phyloP scores from a whole-genome alignment of 2,329 filamentous ascomycete genomes.

The Hysterium pulicare region DNA sequence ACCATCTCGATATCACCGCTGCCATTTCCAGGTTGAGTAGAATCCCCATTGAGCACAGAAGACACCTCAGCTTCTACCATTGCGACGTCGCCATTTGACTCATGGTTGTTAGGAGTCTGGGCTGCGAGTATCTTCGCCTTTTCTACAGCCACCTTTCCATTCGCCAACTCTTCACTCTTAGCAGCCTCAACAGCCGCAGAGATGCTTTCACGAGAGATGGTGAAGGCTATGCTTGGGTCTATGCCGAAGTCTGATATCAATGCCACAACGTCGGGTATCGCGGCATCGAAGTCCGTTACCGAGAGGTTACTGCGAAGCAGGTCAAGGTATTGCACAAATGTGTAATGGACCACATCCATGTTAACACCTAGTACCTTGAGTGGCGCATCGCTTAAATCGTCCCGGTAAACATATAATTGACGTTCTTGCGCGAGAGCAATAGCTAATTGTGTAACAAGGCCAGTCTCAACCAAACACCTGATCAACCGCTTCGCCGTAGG shows the following conservation, averaged over 20 bases:
- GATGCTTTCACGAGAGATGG: constrained; percentile 74
- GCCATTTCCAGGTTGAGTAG: not conserved
- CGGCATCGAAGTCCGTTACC: constrained; percentile 70
- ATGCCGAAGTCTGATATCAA: constrained; percentile 78
- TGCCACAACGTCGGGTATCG: constrained; percentile 70
- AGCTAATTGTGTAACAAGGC: constrained; percentile 77
- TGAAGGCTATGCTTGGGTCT: constrained; percentile 77
- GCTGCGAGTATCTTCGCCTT: constrained; percentile 24
- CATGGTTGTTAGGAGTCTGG: constrained; percentile 10
- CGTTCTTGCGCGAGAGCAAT: constrained; percentile 88
- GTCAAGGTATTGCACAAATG: constrained; percentile 84
- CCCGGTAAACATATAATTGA: constrained; percentile 76
- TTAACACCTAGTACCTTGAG: constrained; percentile 87
- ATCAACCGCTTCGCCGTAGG: constrained; percentile 77
- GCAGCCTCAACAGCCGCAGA: constrained; percentile 40
- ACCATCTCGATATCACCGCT: constrained; percentile 28
- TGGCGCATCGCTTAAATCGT: constrained; percentile 69
- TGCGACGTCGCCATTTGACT: constrained; percentile 53
- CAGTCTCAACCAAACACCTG: constrained; percentile 71
- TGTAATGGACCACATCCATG: constrained; percentile 83
- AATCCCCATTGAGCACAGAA: constrained; percentile 17
- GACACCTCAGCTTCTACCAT: constrained; percentile 43
- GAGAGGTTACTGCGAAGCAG: constrained; percentile 77
- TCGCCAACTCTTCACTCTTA: constrained; percentile 9
- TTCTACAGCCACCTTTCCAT: constrained; percentile 15